Evolutionary conservation across 2,329 filamentous ascomycete species (phyloP).

Genomic region (Fusarium sp.): DNA sequence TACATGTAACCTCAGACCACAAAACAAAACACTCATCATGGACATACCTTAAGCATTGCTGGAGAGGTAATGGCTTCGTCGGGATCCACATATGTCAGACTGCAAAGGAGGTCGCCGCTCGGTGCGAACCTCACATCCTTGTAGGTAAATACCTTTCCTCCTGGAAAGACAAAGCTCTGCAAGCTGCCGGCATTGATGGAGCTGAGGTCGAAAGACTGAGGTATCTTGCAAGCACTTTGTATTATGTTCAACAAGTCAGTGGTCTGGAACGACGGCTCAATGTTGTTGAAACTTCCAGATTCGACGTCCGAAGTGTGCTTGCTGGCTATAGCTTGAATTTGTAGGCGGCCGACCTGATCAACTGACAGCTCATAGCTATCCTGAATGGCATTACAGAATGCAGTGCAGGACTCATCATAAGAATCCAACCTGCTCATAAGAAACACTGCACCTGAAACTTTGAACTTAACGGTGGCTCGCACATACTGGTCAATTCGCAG

Average conservation of each 20-base stretch:
- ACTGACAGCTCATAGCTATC: background rate
- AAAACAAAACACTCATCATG: too few relatives aligned
- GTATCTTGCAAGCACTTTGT: rapidly evolving
- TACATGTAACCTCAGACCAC: rapidly evolving
- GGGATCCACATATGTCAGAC: background rate
- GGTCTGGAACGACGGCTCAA: background rate
- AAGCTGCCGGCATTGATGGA: background rate
- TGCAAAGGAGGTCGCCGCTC: background rate
- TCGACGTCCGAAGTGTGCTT: too few relatives aligned
- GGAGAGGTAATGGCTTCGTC: background rate
- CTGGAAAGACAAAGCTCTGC: rapidly evolving
- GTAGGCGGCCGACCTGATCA: background rate
- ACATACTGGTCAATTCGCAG: too few relatives aligned
- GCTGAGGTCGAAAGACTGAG: rapidly evolving
- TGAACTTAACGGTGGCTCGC: too few relatives aligned
- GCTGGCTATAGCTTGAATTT: too few relatives aligned
- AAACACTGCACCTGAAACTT: too few relatives aligned
- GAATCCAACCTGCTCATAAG: too few relatives aligned
- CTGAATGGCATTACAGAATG: too few relatives aligned
- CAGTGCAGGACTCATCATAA: too few relatives aligned
- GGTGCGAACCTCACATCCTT: background rate
- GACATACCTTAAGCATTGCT: background rate
- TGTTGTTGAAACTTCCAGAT: background rate
- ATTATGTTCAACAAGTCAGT: background rate
- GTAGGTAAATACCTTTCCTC: background rate